Evolutionary conservation across 108 stramenopile genomes (phyloP).

Genomic region (Mediolabrus comicus): DNA sequence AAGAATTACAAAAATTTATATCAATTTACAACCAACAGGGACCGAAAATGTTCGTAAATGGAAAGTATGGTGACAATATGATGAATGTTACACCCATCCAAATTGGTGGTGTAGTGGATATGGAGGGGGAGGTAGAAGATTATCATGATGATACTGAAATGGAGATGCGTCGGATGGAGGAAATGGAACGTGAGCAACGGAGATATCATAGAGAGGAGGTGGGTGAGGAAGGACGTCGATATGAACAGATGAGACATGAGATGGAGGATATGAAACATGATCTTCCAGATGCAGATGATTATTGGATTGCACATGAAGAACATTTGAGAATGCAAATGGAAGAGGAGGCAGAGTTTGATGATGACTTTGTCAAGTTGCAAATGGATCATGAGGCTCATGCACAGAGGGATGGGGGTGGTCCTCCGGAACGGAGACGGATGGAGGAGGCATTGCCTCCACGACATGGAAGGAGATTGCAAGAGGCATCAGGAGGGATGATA

Average conservation of each 20-base stretch:
- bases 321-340: background rate
- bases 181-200: background rate
- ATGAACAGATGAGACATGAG: slow-evolving; percentile 4
- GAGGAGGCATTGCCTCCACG: slow-evolving; percentile 2
- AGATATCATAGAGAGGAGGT: background rate
- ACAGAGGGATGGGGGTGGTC: background rate
- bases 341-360: slow-evolving; percentile 19
- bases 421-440: slow-evolving; percentile 18
- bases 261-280: slow-evolving; percentile 26
- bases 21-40: slow-evolving; percentile 20
- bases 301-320: slow-evolving; percentile 16
- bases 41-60: slow-evolving; percentile 1
- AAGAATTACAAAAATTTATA: slow-evolving; percentile 12
- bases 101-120: slow-evolving; percentile 51
- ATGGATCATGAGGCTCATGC: slow-evolving; percentile 18
- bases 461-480: slow-evolving; percentile 20
- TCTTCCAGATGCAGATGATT: slow-evolving; percentile 3
- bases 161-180: background rate
- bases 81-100: slow-evolving; percentile 2
- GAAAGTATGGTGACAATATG: slow-evolving; percentile 2
- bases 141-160: slow-evolving; percentile 4
- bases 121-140: slow-evolving; percentile 49
- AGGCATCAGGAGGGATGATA: background rate
- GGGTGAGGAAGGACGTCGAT: background rate
- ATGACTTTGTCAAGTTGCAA: slow-evolving; percentile 47